Percentiles rank a stretch among this genome's conserved stretches.
Conservation (phyloP, 768 basidiomycete species). For the Daedalea quercina region DNA sequence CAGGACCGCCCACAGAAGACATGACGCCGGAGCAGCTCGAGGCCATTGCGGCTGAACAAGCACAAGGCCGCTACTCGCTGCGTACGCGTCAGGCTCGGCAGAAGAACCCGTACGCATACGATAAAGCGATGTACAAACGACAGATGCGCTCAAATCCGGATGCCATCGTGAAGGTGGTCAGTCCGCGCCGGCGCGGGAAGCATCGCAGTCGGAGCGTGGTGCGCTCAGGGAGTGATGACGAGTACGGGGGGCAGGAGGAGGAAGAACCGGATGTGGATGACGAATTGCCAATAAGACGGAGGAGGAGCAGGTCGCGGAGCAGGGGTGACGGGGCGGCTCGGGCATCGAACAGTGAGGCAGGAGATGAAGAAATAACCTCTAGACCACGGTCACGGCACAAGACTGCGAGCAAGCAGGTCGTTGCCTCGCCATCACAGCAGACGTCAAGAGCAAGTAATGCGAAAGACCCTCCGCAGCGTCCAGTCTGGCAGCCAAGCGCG, state of each 20-base stretch:
- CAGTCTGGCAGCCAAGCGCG: constrained; percentile 4
- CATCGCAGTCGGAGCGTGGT: constrained; percentile 3
- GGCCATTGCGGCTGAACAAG: neutral
- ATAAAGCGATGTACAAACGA: constrained; percentile 44
- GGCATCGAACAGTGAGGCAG: neutral
- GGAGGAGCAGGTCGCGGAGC: neutral
- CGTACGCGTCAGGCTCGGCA: constrained; percentile 51
- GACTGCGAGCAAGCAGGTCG: neutral
- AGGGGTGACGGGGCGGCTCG: neutral
- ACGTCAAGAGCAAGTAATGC: neutral
- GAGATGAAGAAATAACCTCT: neutral
- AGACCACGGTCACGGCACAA: neutral
- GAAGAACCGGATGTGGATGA: neutral
- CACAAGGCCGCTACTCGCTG: constrained; percentile 40
- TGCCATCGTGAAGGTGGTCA: constrained; percentile 51
- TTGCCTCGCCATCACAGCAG: neutral
- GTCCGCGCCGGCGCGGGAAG: constrained; percentile 22
- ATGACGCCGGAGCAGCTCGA: neutral
- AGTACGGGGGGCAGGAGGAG: neutral
- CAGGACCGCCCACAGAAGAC: too few species aligned
- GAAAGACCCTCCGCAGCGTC: neutral
- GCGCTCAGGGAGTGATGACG: constrained; percentile 5
- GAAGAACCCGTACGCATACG: constrained; percentile 54
- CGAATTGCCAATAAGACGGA: neutral
- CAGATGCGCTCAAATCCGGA: constrained; percentile 53